phyloP scores from a whole-genome alignment of 805 yeast genomes.

The Candida oleophila region DNA sequence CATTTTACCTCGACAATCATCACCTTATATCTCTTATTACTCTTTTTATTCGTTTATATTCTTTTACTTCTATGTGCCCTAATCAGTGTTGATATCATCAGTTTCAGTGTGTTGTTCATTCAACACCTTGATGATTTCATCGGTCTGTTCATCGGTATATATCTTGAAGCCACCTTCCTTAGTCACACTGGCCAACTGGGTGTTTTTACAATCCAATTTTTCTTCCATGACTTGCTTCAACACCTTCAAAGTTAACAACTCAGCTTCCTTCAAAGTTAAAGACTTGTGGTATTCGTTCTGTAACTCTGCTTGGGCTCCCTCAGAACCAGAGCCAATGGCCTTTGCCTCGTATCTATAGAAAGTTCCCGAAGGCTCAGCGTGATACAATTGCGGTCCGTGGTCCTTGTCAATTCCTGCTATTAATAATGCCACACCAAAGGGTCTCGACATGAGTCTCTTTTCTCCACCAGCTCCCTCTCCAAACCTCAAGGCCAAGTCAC shows the following conservation, averaged over 20 bases:
- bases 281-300: conserved; percentile 96
- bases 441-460: conserved; percentile 93
- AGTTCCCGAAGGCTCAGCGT: conserved; percentile 99
- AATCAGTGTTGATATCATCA: conserved; percentile 15
- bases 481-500: conserved; percentile 93
- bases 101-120: conserved; percentile 63
- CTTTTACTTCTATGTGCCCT: background rate
- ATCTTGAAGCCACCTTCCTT: conserved; percentile 81
- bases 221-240: conserved; percentile 99
- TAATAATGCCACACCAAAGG: conserved; percentile 96
- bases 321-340: conserved; percentile 98
- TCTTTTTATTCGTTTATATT: background rate
- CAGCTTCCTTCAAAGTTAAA: conserved; percentile 89
- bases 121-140: conserved; percentile 72
- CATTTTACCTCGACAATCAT: background rate
- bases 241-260: conserved; percentile 80
- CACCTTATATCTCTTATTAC: conserved; percentile 7
- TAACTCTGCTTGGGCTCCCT: conserved; percentile 97
- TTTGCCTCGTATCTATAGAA: conserved; percentile 97
- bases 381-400: conserved; percentile 93
- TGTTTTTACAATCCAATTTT: conserved; percentile 90
- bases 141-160: conserved; percentile 80
- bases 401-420: conserved; percentile 93
- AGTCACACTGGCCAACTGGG: conserved; percentile 93
- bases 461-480: conserved; percentile 98